Evolutionary conservation across 192 early-diverging fungal species (phyloP).

Genomic region (Entomortierella beljakovae): DNA sequence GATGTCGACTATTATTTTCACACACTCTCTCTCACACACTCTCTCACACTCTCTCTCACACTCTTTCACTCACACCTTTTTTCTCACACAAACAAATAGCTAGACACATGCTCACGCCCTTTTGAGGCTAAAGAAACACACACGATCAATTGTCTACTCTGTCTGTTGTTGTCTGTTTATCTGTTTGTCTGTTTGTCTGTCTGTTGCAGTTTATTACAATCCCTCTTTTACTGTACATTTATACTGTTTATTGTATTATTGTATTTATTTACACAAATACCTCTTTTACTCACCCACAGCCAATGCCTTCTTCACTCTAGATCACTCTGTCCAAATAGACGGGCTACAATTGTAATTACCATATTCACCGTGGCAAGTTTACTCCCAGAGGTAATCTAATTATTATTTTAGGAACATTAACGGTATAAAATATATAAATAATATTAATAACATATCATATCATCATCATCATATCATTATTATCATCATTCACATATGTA

Average conservation of each 20-base stretch:
- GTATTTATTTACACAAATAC: too few species aligned
- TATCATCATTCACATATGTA: too few species aligned
- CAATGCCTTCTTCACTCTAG: constrained; percentile 14
- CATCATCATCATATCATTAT: too few species aligned
- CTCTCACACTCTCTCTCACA: not conserved
- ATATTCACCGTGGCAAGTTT: constrained; percentile 55
- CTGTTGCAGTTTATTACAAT: too few species aligned
- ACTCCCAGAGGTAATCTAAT: constrained; percentile 33
- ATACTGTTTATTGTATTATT: too few species aligned
- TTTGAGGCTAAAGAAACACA: too few species aligned
- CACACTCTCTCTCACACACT: not conserved
- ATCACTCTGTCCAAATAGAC: constrained; percentile 54
- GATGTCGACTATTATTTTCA: not conserved
- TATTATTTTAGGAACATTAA: constrained; percentile 2
- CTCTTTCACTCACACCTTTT: not conserved
- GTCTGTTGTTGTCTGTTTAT: too few species aligned
- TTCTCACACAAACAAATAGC: not conserved
- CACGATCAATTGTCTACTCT: not conserved
- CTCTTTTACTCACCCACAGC: too few species aligned
- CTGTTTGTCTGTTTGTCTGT: too few species aligned
- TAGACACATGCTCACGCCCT: too few species aligned
- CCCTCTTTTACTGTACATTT: too few species aligned
- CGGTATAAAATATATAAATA: not conserved
- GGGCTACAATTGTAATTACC: constrained; percentile 59
- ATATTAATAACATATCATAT: constrained; percentile 15